Evolutionary conservation across 495 filamentous ascomycete genomes (phyloP).

Genomic region (Eremomyces bilateralis): DNA sequence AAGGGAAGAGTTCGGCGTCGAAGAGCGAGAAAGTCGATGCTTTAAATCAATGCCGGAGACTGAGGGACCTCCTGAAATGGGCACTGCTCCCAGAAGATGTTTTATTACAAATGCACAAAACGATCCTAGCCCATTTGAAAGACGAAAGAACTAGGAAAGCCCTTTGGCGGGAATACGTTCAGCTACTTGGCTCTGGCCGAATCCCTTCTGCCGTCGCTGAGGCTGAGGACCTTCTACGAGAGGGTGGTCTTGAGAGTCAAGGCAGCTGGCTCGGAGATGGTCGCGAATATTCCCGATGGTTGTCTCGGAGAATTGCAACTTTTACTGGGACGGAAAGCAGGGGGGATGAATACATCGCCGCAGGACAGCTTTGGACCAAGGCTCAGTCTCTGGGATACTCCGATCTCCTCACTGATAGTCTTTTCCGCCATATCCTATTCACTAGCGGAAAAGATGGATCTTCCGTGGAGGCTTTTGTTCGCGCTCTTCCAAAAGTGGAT

Average conservation of each 20-base stretch:
- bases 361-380: constrained; percentile 38
- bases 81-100: constrained; percentile 34
- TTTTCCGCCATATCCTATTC: too few species aligned
- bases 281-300: constrained; percentile 44
- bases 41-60: constrained; percentile 20
- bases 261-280: constrained; percentile 45
- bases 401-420: too few species aligned
- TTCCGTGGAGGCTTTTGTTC: too few species aligned
- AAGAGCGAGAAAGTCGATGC: constrained; percentile 18
- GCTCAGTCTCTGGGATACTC: constrained; percentile 49
- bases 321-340: not conserved
- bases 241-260: constrained; percentile 4
- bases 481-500: too few species aligned
- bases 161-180: constrained; percentile 44
- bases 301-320: constrained; percentile 41
- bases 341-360: constrained; percentile 10
- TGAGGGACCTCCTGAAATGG: constrained; percentile 26
- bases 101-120: constrained; percentile 30
- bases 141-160: constrained; percentile 23
- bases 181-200: constrained; percentile 46
- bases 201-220: constrained; percentile 54
- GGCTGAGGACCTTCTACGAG: constrained; percentile 34
- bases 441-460: too few species aligned
- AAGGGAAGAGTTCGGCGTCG: constrained; percentile 15
- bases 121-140: constrained; percentile 17